Evolutionary conservation across 2,329 filamentous ascomycete species (phyloP).

Genomic region (Annulohypoxylon truncatum): DNA sequence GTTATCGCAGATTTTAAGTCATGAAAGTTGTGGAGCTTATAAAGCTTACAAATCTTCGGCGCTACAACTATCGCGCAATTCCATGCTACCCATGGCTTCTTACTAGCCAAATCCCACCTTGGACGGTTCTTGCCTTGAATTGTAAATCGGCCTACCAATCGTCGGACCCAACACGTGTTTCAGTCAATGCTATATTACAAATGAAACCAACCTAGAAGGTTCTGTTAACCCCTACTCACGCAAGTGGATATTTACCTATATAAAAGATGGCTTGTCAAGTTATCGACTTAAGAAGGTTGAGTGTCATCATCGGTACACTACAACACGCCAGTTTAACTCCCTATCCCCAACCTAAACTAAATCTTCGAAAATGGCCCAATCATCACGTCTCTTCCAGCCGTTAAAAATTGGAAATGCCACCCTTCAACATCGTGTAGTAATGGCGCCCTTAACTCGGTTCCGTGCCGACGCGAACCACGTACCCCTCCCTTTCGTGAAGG

Average conservation of each 20-base stretch:
- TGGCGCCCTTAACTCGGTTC: slow-evolving; percentile 66
- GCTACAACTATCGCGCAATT: background rate
- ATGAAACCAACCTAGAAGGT: slow-evolving; percentile 4
- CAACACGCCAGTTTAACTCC: background rate
- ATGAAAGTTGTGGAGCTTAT: background rate
- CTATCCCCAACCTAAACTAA: background rate
- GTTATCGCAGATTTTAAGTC: background rate
- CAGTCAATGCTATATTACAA: background rate
- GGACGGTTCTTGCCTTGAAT: background rate
- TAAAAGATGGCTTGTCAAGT: background rate
- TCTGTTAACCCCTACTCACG: background rate
- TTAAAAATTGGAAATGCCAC: slow-evolving; percentile 42
- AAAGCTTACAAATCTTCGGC: slow-evolving; percentile 18
- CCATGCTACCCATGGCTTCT: background rate
- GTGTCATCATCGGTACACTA: background rate
- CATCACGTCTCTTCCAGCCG: slow-evolving; percentile 44
- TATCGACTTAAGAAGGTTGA: background rate
- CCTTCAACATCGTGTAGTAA: slow-evolving; percentile 43
- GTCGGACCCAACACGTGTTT: background rate
- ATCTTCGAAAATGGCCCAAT: slow-evolving; percentile 27
- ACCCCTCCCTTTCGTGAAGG: slow-evolving; percentile 51
- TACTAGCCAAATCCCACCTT: slow-evolving; percentile 3
- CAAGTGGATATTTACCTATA: background rate
- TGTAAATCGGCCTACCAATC: background rate
- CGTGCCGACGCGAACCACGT: slow-evolving; percentile 57